Base-by-base conservation (phyloP, 2,329 filamentous ascomycete genomes). In the Epichloe gansuensis region DNA sequence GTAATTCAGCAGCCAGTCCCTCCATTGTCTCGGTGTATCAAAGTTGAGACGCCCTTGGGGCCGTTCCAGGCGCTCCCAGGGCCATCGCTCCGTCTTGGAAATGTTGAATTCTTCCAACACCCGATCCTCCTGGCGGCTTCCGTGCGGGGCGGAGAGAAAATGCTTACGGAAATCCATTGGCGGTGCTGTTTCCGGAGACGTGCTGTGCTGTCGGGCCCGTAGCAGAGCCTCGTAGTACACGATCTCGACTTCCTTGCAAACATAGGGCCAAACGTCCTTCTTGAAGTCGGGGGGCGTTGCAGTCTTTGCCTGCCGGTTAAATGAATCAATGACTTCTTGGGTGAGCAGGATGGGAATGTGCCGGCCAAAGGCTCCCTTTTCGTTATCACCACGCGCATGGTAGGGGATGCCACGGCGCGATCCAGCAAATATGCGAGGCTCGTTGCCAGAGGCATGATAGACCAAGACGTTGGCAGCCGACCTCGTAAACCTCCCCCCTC, bases 351-450 rank as follows among this genome's bases (percentile, higher is more conserved):
- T 12, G 4, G 47, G 51, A n/a, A 50, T 44, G 21, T 53, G 51
- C 0, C 47, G 47, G 6, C 51, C 51, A 9, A 50, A 53, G 3
- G 43, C 42, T 7, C 51, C 51, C 27, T 53, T 51, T 27, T 35
- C 51, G 25, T 53, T 53, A 17, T 53, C 51, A 7, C 51, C 51
- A 5, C 51, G 51, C 8, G 51, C 48, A n/a, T 53, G 51, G 13
- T 53, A 51, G 7, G 51, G 51, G 21, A 53, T 53, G 4, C 51
- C 51, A 8, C 51, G 51, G n/a, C 51, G 51, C 17, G 51, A 53
- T 25, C 51, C 51, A 9, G 48, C 48, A 40, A 43, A 53, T 27
- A 53, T 36, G 27, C 40, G 51, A 25, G 51, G 51, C 43, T 53
- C 51, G 11, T 38, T 35, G 12, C 51, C 51, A 9, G 51, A 53